Conservation (phyloP, 345 rosid genomes). For the Eucalyptus regnans region DNA sequence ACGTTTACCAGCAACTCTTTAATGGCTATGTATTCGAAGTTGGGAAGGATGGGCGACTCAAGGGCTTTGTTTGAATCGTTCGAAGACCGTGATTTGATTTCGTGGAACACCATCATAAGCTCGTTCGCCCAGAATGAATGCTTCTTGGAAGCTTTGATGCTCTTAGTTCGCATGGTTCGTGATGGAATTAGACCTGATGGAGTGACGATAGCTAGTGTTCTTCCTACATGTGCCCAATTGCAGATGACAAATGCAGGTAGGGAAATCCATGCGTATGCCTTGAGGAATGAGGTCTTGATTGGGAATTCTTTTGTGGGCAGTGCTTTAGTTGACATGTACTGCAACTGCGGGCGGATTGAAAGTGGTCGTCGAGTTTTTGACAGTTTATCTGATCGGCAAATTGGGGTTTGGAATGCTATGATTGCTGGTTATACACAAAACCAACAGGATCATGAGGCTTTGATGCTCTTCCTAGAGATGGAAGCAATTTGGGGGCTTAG, state of each 20-base stretch:
- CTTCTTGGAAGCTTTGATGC: slow-evolving; percentile 44
- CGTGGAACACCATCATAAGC: slow-evolving; percentile 81
- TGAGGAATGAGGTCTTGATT: slow-evolving; percentile 44
- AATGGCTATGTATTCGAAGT: slow-evolving; percentile 75
- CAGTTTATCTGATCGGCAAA: slow-evolving; percentile 24
- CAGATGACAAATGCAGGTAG: slow-evolving; percentile 49
- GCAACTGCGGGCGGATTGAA: slow-evolving; percentile 56
- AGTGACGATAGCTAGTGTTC: slow-evolving; percentile 72
- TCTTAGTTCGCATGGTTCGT: slow-evolving; percentile 39
- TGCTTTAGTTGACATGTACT: slow-evolving; percentile 92
- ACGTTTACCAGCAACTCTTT: slow-evolving; percentile 66
- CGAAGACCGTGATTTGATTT: slow-evolving; percentile 57
- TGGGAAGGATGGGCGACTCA: slow-evolving; percentile 36
- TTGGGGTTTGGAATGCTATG: slow-evolving; percentile 88
- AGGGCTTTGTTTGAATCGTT: slow-evolving; percentile 32
- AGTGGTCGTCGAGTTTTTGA: slow-evolving; percentile 60
- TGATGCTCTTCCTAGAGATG: slow-evolving; percentile 63
- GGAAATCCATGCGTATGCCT: slow-evolving; percentile 76
- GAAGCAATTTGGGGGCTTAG: slow-evolving; percentile 35
- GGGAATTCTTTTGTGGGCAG: slow-evolving; percentile 83
- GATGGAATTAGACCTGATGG: slow-evolving; percentile 62
- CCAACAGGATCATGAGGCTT: slow-evolving; percentile 53
- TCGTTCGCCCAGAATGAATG: slow-evolving; percentile 52
- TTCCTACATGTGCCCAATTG: slow-evolving; percentile 76
- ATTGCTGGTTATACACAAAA: slow-evolving; percentile 78